A percentile compares a stretch with the other conserved stretches of the same genome.
Evolutionary conservation across 73 alveolate species (phyloP).

Genomic region (Paramecium biaurelia): DNA sequence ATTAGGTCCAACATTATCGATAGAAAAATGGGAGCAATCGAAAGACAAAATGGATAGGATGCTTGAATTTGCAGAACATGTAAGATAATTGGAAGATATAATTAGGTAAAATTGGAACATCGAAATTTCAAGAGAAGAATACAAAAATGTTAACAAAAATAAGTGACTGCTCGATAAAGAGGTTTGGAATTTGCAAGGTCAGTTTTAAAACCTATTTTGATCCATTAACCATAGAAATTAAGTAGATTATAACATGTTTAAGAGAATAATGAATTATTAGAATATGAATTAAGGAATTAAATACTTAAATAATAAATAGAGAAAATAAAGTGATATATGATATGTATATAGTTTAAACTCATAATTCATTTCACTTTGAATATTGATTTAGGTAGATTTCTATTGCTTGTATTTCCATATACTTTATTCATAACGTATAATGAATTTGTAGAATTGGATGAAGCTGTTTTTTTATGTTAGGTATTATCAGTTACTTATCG

Average conservation of each 20-base stretch:
- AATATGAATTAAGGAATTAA: neutral
- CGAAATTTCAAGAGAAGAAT: neutral
- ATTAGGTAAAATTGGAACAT: neutral
- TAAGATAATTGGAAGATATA: neutral
- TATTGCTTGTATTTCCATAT: neutral
- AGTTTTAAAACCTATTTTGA: neutral
- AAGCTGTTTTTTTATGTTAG: neutral
- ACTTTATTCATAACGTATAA: neutral
- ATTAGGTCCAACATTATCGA: neutral
- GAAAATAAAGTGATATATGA: neutral
- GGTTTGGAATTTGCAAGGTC: neutral
- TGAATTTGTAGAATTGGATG: neutral
- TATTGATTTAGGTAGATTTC: neutral
- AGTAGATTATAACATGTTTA: neutral
- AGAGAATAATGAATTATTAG: neutral
- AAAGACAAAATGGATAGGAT: neutral
- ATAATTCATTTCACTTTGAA: neutral
- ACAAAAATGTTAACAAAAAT: neutral
- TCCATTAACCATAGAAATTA: neutral
- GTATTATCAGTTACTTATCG: neutral
- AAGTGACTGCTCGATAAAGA: neutral
- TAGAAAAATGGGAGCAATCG: neutral
- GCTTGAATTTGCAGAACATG: conserved; percentile 5
- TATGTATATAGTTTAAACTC: neutral
- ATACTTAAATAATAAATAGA: neutral